Conservation (phyloP, 108 stramenopile genomes). For the Phaeodactylum tricornutum region DNA sequence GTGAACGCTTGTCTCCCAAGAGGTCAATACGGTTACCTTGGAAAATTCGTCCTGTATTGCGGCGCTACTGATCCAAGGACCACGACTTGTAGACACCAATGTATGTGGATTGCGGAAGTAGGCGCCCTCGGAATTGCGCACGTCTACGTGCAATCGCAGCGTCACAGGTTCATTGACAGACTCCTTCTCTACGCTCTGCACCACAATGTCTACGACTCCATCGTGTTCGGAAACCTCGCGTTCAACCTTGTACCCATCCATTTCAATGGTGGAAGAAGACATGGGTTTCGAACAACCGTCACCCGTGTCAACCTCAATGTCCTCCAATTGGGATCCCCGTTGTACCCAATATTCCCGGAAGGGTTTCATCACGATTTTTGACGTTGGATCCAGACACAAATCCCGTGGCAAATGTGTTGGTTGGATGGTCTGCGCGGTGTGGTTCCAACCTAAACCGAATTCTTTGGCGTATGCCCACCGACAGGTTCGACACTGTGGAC, state of each 20-base stretch:
- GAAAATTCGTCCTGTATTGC: slow-evolving; percentile 42
- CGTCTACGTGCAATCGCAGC: slow-evolving; percentile 17
- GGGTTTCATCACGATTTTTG: slow-evolving; percentile 20
- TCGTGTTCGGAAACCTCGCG: slow-evolving; percentile 27
- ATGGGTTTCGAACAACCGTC: slow-evolving; percentile 5
- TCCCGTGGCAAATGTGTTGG: slow-evolving; percentile 21
- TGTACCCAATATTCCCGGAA: slow-evolving; percentile 35
- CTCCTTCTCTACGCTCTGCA: background rate
- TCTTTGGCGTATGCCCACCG: slow-evolving; percentile 59
- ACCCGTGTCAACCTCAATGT: background rate
- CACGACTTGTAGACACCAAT: slow-evolving; percentile 8
- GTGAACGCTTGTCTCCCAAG: slow-evolving; percentile 21
- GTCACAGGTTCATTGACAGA: slow-evolving; percentile 7
- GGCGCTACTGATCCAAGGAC: slow-evolving; percentile 16
- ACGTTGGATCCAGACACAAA: slow-evolving; percentile 23
- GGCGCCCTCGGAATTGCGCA: slow-evolving; percentile 31
- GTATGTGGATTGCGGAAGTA: slow-evolving; percentile 30
- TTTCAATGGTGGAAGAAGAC: slow-evolving; percentile 7
- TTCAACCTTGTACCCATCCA: slow-evolving; percentile 6
- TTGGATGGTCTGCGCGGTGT: slow-evolving; percentile 31
- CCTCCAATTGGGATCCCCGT: background rate
- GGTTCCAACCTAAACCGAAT: slow-evolving; percentile 62
- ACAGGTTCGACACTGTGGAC: slow-evolving; percentile 41
- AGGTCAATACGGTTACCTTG: slow-evolving; percentile 38
- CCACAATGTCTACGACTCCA: slow-evolving; percentile 31